Conservation (phyloP, 768 basidiomycete species). For the Leccinum olivaceopallidum region DNA sequence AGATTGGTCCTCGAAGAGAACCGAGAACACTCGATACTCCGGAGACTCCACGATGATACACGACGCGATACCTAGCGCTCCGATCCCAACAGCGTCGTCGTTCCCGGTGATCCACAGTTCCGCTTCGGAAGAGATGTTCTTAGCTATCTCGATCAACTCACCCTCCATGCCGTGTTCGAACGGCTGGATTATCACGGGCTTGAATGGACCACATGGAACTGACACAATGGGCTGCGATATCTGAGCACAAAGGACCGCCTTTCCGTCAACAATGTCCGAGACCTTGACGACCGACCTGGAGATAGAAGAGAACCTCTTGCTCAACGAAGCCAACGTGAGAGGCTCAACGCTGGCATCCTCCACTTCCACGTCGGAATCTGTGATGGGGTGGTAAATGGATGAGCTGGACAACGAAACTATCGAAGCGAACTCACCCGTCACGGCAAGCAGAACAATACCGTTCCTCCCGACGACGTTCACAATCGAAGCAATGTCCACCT, state of each 20-base stretch:
- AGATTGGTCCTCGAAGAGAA: constrained; percentile 32
- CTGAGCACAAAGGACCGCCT: constrained; percentile 1
- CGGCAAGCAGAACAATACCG: constrained; percentile 24
- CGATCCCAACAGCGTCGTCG: constrained; percentile 32
- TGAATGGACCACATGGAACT: constrained; percentile 22
- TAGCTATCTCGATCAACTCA: constrained; percentile 28
- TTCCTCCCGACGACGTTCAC: constrained; percentile 24
- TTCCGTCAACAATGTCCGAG: neutral
- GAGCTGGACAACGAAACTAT: too few relatives aligned
- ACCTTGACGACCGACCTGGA: neutral
- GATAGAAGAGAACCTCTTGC: neutral
- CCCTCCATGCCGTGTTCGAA: constrained; percentile 29
- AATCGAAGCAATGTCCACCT: constrained; percentile 22
- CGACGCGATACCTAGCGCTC: constrained; percentile 30
- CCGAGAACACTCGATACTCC: constrained; percentile 29
- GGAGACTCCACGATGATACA: constrained; percentile 32
- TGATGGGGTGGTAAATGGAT: neutral
- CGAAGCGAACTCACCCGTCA: constrained; percentile 17
- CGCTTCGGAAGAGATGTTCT: constrained; percentile 26
- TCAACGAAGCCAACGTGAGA: neutral
- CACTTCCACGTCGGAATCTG: neutral
- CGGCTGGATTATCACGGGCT: constrained; percentile 27
- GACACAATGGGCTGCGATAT: constrained; percentile 15
- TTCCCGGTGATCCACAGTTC: constrained; percentile 34
- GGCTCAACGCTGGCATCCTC: neutral